Evolutionary conservation across 1,284 basidiomycete genomes (phyloP), one percentile per base, ranked within the genome.

Genomic region (Pseudozyma sp.): DNA sequence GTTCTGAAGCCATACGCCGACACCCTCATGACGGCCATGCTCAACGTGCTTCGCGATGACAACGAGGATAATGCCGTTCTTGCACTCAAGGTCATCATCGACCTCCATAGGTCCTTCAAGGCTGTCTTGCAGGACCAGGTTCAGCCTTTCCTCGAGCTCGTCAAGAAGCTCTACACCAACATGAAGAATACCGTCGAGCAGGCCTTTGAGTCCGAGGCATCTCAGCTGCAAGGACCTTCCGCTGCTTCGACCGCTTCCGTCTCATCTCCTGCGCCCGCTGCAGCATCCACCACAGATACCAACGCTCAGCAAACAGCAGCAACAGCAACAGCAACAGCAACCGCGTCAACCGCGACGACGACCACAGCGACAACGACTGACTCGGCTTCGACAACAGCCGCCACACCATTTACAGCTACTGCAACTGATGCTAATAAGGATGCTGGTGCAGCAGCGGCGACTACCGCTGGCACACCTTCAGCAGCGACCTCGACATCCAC

Each of bases 21-120:
- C 35, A 86, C 89, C 16, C 89, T 98, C 52, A 92, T 93, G 85
- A 89, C 77, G 55, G 84, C 89, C 50, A 87, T 97, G 89, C 89
- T 98, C 57, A 88, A 92, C 75, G 88, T 95, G 45, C 88, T 99
- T 45, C 91, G 92, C 52, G 88, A 90, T 72, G 97, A 99, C 87
- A 98, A 97, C 83, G 97, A 99, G 86, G 97, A 99, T 82, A 97
- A 95, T 82, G 97, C 93, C 2, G 89, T 92, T 36, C 89, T 92
- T 3, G 93, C 92, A 59, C 93, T 96, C 89, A 99, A 99, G 86
- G 92, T 92, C 64, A 89, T 97, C 80, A 91, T 95, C 69, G 97
- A 99, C 86, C 79, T 88, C 61, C 85, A 86, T 74, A 82, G 86
- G 39, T 79, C 82, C 57, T 86, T 85, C 81, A 87, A 86, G 74